A percentile compares a stretch with the other conserved stretches of the same genome.
These are phyloP conservation scores for Diaporthe caulivora DNA, from an alignment of 2,329 filamentous ascomycete species.

Conservation along the genomic window DNA sequence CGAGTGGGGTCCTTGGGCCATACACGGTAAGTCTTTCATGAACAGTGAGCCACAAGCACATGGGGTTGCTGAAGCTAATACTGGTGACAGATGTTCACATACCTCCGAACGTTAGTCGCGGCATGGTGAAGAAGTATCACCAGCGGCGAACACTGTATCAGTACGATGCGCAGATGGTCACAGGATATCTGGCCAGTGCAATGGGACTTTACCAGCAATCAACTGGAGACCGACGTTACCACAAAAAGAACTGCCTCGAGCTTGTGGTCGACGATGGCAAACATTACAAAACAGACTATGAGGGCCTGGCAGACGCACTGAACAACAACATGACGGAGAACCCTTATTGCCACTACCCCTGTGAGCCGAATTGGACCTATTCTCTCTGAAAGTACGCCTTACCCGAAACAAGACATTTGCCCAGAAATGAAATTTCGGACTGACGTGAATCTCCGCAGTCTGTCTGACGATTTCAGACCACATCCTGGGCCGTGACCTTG, in stretches of 20 bases:
- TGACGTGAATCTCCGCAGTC: not conserved
- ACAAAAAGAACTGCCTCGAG: not conserved
- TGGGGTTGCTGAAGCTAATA: no score
- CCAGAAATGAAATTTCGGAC: not conserved
- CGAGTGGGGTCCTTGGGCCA: not conserved
- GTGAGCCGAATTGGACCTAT: not conserved
- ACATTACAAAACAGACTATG: not conserved
- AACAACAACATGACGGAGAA: not conserved
- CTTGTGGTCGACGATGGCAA: not conserved
- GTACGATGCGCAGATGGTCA: not conserved
- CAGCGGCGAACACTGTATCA: not conserved
- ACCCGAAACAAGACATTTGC: not conserved
- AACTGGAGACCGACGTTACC: not conserved
- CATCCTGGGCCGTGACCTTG: not conserved
- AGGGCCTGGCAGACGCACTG: not conserved
- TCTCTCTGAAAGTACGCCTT: not conserved
- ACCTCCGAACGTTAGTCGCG: not conserved
- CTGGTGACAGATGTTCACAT: slow-evolving; percentile 3
- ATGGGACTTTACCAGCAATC: not conserved
- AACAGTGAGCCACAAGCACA: no score
- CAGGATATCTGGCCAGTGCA: not conserved
- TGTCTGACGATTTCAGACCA: not conserved
- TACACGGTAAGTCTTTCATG: not conserved
- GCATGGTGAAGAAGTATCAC: slow-evolving; percentile 3
- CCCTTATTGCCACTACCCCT: not conserved